A percentile compares a stretch with the other conserved stretches of the same genome.
phyloP scores from a whole-genome alignment of 176 grass and related monocot genomes.

The Cenchrus americanus region DNA sequence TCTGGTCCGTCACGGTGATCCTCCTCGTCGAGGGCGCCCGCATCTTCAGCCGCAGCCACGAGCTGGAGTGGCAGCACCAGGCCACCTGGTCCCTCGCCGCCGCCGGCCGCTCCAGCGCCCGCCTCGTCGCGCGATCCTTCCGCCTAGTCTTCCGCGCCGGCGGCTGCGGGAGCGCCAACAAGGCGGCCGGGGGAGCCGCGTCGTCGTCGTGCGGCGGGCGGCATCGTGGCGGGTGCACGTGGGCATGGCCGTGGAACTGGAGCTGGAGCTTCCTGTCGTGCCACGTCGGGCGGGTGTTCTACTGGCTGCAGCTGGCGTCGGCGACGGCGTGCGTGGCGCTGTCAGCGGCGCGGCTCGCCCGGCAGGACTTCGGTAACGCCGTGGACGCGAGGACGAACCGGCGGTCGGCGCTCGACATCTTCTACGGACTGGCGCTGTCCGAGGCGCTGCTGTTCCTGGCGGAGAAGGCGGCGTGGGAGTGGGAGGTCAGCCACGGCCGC shows the following conservation, averaged over 20 bases:
- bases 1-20: slow-evolving; percentile 79
- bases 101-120: no score
- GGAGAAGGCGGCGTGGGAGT: slow-evolving; percentile 80
- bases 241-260: background rate
- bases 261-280: slow-evolving; percentile 63
- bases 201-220: background rate
- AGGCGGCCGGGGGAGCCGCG: background rate
- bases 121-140: no score
- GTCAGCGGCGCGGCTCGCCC: slow-evolving; percentile 47
- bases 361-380: slow-evolving; percentile 66
- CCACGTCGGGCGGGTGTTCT: slow-evolving; percentile 60
- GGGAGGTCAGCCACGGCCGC: slow-evolving; percentile 54
- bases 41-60: slow-evolving; percentile 93
- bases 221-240: background rate
- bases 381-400: slow-evolving; percentile 52
- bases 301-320: slow-evolving; percentile 78
- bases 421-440: slow-evolving; percentile 66
- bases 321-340: slow-evolving; percentile 66
- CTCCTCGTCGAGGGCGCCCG: slow-evolving; percentile 76
- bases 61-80: slow-evolving; percentile 97
- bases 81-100: slow-evolving; percentile 69
- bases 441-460: slow-evolving; percentile 74
- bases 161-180: background rate
- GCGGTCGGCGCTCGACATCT: slow-evolving; percentile 62
- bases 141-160: slow-evolving; percentile 35